Conservation (phyloP, 768 basidiomycete genomes). For the Gymnopilus junonius region DNA sequence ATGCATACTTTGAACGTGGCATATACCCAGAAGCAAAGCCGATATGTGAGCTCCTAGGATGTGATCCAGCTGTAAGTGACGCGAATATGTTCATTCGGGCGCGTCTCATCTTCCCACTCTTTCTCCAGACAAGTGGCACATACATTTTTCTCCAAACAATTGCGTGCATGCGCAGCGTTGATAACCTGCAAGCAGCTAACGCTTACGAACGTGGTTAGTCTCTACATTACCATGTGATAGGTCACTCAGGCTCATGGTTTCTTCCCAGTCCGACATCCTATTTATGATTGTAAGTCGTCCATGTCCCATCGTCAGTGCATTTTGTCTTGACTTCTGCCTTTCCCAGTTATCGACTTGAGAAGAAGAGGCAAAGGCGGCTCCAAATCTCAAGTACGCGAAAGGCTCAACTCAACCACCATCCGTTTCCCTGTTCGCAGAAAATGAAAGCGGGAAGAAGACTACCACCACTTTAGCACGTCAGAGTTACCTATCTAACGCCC, state of each 20-base stretch:
- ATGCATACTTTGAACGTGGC: conserved; percentile 78
- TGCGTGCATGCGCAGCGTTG: conserved; percentile 77
- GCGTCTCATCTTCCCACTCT: no score
- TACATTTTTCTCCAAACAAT: conserved; percentile 80
- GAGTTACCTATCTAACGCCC: conserved; percentile 58
- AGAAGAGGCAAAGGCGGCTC: conserved; percentile 37
- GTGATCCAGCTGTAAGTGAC: conserved; percentile 66
- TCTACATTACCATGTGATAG: neutral
- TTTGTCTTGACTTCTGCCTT: neutral
- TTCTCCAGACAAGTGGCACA: conserved; percentile 79
- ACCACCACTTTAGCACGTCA: conserved; percentile 36
- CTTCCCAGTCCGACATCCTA: conserved; percentile 71
- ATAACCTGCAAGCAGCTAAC: conserved; percentile 77
- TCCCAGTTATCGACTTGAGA: conserved; percentile 61
- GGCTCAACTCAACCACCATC: conserved; percentile 17
- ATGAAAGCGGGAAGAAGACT: conserved; percentile 43
- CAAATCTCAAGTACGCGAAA: conserved; percentile 19
- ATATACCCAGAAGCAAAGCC: conserved; percentile 80
- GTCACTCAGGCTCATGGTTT: neutral
- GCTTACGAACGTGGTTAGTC: conserved; percentile 78
- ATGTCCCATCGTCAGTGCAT: neutral
- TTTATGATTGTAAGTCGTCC: conserved; percentile 70
- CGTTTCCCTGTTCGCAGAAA: conserved; percentile 71
- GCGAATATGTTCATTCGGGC: neutral
- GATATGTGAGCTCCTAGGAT: conserved; percentile 80